phyloP scores from a whole-genome alignment of 306 rosid species.

The Abrus precatorius region DNA sequence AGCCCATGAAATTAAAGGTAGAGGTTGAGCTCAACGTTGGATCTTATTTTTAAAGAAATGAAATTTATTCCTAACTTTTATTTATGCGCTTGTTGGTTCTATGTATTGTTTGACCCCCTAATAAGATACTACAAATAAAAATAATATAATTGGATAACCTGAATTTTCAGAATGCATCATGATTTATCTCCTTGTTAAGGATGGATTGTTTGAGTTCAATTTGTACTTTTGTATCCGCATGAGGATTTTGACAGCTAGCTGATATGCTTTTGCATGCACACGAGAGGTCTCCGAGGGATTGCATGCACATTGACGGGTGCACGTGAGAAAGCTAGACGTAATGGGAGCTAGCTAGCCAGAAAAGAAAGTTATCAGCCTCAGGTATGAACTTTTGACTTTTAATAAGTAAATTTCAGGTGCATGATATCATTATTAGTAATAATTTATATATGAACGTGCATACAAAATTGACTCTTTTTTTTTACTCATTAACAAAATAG shows the following conservation, averaged over 20 bases:
- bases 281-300: conserved; percentile 14
- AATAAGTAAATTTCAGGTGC: neutral
- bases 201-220: conserved; percentile 2
- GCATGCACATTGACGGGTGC: conserved; percentile 35
- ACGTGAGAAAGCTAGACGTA: conserved; percentile 38
- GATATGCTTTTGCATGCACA: conserved; percentile 46
- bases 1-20: neutral
- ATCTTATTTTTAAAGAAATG: neutral
- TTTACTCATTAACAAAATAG: neutral
- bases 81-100: neutral
- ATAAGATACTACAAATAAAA: neutral
- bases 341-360: neutral
- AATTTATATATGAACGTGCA: neutral
- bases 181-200: neutral
- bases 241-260: conserved; percentile 44
- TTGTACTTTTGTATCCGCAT: neutral
- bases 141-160: neutral
- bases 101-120: conserved; percentile 18
- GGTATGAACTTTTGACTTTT: conserved; percentile 55
- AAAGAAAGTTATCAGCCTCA: conserved; percentile 19
- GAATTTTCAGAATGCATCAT: neutral
- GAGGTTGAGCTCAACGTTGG: neutral
- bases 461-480: neutral
- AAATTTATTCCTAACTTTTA: neutral
- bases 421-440: conserved; percentile 6